Percentiles rank a stretch among this genome's conserved stretches.
Conservation (phyloP, 768 basidiomycete genomes). For the Kwoniella sp. region DNA sequence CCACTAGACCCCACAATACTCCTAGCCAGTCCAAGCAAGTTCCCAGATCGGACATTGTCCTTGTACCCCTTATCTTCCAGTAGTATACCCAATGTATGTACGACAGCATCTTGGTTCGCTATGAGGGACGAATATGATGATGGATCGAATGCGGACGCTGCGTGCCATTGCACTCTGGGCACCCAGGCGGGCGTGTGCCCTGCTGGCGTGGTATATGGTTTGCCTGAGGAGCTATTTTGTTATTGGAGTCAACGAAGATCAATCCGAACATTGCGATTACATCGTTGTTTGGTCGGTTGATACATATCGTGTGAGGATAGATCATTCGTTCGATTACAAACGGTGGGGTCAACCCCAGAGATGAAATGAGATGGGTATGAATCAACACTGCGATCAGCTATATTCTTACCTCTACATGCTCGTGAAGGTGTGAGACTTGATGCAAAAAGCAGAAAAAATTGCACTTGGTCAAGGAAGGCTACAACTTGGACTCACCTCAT, state of each 20-base stretch:
- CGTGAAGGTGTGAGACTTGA: too few species aligned
- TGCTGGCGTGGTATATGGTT: constrained; percentile 80
- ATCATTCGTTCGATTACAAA: too few species aligned
- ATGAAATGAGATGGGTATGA: too few species aligned
- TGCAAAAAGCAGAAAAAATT: too few species aligned
- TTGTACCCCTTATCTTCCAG: constrained; percentile 84
- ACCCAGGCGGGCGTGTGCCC: constrained; percentile 89
- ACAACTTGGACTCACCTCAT: constrained; percentile 84
- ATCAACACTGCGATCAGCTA: too few species aligned
- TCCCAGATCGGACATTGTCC: constrained; percentile 64
- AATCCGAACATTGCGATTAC: too few species aligned
- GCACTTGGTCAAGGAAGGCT: too few species aligned
- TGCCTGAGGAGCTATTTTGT: constrained; percentile 73
- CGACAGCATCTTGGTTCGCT: constrained; percentile 70
- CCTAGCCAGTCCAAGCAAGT: constrained; percentile 63
- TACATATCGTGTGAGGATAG: too few species aligned
- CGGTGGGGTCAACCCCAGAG: too few species aligned
- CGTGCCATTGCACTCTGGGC: constrained; percentile 74
- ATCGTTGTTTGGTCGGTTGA: too few species aligned
- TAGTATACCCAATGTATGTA: constrained; percentile 90
- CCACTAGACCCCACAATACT: constrained; percentile 57
- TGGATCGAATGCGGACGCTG: constrained; percentile 78
- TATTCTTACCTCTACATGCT: too few species aligned
- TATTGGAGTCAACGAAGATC: too few species aligned
- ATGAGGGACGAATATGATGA: constrained; percentile 71